Percentiles rank a stretch among this genome's conserved stretches.
These are phyloP conservation scores for Amylostereum areolatum DNA, from an alignment of 1,284 basidiomycete species.

Conservation along the genomic window DNA sequence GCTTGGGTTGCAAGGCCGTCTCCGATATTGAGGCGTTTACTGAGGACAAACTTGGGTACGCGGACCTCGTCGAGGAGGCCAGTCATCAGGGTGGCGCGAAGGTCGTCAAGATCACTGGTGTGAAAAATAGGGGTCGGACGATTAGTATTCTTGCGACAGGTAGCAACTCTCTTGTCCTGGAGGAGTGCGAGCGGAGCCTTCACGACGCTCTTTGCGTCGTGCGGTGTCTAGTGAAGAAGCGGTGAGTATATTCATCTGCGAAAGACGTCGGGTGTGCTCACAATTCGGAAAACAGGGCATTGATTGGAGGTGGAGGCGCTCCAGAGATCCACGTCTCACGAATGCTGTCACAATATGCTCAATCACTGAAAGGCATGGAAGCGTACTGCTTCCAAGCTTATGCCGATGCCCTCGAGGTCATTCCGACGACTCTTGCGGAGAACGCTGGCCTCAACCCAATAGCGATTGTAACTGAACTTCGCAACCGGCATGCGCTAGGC, in stretches of 20 bases:
- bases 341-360: slow-evolving; percentile 85
- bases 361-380: slow-evolving; percentile 96
- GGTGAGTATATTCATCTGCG: slow-evolving; percentile 42
- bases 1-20: slow-evolving; percentile 92
- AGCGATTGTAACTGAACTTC: slow-evolving; percentile 94
- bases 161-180: slow-evolving; percentile 89
- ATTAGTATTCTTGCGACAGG: slow-evolving; percentile 96
- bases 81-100: slow-evolving; percentile 76
- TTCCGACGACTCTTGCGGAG: slow-evolving; percentile 96
- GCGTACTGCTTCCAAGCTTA: slow-evolving; percentile 99
- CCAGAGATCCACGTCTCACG: slow-evolving; percentile 99
- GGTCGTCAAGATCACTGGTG: slow-evolving; percentile 92
- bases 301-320: slow-evolving; percentile 96
- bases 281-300: slow-evolving; percentile 49
- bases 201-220: slow-evolving; percentile 99
- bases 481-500: slow-evolving; percentile 94
- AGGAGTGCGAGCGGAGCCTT: slow-evolving; percentile 95
- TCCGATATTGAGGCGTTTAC: slow-evolving; percentile 98
- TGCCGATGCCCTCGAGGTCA: slow-evolving; percentile 96
- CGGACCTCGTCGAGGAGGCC: slow-evolving; percentile 93
- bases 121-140: slow-evolving; percentile 93
- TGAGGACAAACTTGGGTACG: slow-evolving; percentile 97
- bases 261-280: too few relatives aligned
- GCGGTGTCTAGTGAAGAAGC: slow-evolving; percentile 96
- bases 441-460: slow-evolving; percentile 99